These are phyloP conservation scores for Kluyveromyces sp. DNA, from an alignment of 1,139 yeast species.

Conservation along the genomic window DNA sequence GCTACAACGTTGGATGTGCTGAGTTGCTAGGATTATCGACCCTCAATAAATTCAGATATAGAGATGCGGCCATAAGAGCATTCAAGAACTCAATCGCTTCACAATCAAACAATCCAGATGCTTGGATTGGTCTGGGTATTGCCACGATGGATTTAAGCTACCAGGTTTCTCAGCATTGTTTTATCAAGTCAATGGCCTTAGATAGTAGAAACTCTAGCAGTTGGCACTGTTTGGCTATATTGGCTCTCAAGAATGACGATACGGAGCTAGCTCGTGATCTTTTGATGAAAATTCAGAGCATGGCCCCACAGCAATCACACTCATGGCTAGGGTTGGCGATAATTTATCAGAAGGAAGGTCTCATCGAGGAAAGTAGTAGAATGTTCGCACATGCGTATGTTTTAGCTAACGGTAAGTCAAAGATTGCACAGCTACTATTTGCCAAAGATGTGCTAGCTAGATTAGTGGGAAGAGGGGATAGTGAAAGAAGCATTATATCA, in stretches of 20 bases:
- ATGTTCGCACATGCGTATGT: constrained; percentile 72
- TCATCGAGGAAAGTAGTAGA: constrained; percentile 42
- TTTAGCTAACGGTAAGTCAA: constrained; percentile 65
- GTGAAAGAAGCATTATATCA: constrained; percentile 48
- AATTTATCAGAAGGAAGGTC: constrained; percentile 53
- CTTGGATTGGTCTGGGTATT: constrained; percentile 82
- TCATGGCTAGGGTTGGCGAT: constrained; percentile 90
- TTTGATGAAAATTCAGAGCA: constrained; percentile 65
- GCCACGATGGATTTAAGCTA: constrained; percentile 56
- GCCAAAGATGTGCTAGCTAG: constrained; percentile 49
- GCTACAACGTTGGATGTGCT: constrained; percentile 67
- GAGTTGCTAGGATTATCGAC: constrained; percentile 44
- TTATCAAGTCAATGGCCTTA: constrained; percentile 69
- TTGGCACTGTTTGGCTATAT: constrained; percentile 79
- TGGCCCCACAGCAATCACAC: constrained; percentile 69
- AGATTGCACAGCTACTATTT: constrained; percentile 66
- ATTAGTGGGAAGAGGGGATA: constrained; percentile 37
- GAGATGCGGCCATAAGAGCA: constrained; percentile 47
- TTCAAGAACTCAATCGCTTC: constrained; percentile 63
- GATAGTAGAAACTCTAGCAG: constrained; percentile 60
- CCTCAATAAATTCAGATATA: constrained; percentile 29
- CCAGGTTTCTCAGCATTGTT: constrained; percentile 83
- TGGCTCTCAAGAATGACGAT: constrained; percentile 67
- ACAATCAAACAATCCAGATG: constrained; percentile 61
- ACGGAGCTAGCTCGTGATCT: constrained; percentile 66